A percentile compares a stretch with the other conserved stretches of the same genome.
These are phyloP conservation scores for Fusarium begoniae DNA, from an alignment of 2,329 filamentous ascomycete genomes.

Conservation along the genomic window DNA sequence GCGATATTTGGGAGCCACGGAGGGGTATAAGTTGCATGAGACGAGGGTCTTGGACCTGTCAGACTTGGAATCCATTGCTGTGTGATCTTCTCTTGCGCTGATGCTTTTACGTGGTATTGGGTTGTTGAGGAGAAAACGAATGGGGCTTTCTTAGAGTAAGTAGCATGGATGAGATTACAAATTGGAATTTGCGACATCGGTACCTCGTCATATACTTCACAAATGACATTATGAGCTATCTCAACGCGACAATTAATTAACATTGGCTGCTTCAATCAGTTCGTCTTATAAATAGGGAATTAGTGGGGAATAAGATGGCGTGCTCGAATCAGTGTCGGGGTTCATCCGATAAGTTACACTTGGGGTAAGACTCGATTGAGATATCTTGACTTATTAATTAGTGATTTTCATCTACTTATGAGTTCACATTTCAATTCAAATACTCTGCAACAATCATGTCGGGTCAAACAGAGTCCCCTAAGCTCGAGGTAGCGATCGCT, in stretches of 20 bases:
- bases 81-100: background rate
- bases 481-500: slow-evolving; percentile 51
- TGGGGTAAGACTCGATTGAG: background rate
- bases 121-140: background rate
- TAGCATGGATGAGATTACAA: background rate
- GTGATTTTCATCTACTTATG: background rate
- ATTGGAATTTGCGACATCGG: background rate
- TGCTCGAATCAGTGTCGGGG: slow-evolving; percentile 2
- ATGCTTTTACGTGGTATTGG: background rate
- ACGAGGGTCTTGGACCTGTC: background rate
- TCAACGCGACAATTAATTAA: background rate
- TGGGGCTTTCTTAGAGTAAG: background rate
- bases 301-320: slow-evolving; percentile 13
- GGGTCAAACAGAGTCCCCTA: background rate
- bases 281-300: background rate
- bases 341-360: background rate
- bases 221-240: background rate
- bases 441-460: background rate
- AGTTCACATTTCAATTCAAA: rapidly evolving
- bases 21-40: background rate
- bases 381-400: no score
- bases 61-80: background rate
- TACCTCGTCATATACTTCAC: background rate
- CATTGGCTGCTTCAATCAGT: background rate
- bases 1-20: background rate